These are phyloP conservation scores for Pisolithus tinctorius DNA, from an alignment of 768 basidiomycete species.

Conservation along the genomic window DNA sequence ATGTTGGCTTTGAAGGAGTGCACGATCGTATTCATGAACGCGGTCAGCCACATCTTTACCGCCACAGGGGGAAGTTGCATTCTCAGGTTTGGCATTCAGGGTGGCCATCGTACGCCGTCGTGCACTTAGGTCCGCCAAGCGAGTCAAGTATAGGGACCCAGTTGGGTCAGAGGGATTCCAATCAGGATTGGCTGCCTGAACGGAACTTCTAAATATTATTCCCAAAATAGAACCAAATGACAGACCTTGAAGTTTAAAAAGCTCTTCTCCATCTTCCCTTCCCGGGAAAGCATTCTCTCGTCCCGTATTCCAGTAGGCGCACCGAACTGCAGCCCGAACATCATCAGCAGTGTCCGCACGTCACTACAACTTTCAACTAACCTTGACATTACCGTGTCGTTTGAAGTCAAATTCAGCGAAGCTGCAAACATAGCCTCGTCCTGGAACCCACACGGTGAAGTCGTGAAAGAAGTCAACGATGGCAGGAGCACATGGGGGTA, in stretches of 20 bases:
- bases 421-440: slow-evolving; percentile 93
- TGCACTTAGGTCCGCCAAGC: slow-evolving; percentile 67
- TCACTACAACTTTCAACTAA: slow-evolving; percentile 23
- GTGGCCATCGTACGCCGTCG: slow-evolving; percentile 29
- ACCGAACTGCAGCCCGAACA: slow-evolving; percentile 54
- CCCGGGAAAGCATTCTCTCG: slow-evolving; percentile 74
- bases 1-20: slow-evolving; percentile 62
- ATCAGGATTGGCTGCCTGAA: slow-evolving; percentile 83
- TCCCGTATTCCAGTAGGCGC: slow-evolving; percentile 66
- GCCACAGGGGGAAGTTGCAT: slow-evolving; percentile 23
- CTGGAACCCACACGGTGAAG: slow-evolving; percentile 94
- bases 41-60: slow-evolving; percentile 38
- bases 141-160: slow-evolving; percentile 83
- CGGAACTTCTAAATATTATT: slow-evolving; percentile 1
- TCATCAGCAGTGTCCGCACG: neutral
- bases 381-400: slow-evolving; percentile 88
- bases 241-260: slow-evolving; percentile 86
- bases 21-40: slow-evolving; percentile 70
- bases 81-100: slow-evolving; percentile 23
- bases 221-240: neutral
- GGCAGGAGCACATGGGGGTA: slow-evolving; percentile 82
- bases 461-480: slow-evolving; percentile 98
- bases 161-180: slow-evolving; percentile 92
- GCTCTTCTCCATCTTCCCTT: slow-evolving; percentile 99
- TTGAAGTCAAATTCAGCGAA: slow-evolving; percentile 99